Base-by-base conservation (phyloP, 2,329 filamentous ascomycete genomes). In the Fusarium lyarnte region DNA sequence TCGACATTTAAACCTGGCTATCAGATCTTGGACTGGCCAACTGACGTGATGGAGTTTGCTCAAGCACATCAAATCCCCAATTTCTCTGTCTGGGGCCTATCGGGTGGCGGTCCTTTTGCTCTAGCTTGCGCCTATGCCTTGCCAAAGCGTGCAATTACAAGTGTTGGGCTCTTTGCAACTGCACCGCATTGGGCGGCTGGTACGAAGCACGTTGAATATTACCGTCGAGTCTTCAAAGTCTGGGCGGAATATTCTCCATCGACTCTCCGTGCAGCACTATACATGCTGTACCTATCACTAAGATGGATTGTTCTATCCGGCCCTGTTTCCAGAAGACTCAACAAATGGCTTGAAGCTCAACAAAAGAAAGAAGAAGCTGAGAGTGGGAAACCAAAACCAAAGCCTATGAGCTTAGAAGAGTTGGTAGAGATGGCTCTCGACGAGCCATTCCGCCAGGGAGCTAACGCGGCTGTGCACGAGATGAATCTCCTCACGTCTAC, bases 41-140 rank as follows among this genome's bases (percentile, higher is more conserved):
- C 53, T 49, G 82, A 84, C 64, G 78, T 84, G 13, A 58, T 63
- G 9, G 76, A 66, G 1, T 77, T 84, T 49, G 78, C 80, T 3
- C 55, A 63, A 10, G 72, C 69, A 46, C 70, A 79, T 42, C 21
- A 62, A 2, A 62, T 83, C 10, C 5, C 61, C 2, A 58, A 61
- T 0, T 83, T 82, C 42, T 79, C 78, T 25, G 74, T 83, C 17
- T 38, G 83, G 8, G 82, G 82, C 29, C 51, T 67, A 4, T 83
- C 82, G 0, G 81, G 81, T 6, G 82, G 82, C 13, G 81, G 79
- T 0, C 82, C 82, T 0, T 83, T 79, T 38, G 81, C 80, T 21
- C 64, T 83, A 9, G 80, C 81, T 2, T 83, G 81, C 39, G 78
- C 80, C 16, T 59, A 73, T n/a, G 66, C 70, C 2, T 70, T 83